A percentile compares a stretch with the other conserved stretches of the same genome.
These are phyloP conservation scores for Pyrenula massariospora DNA, from an alignment of 495 filamentous ascomycete species.

Conservation along the genomic window DNA sequence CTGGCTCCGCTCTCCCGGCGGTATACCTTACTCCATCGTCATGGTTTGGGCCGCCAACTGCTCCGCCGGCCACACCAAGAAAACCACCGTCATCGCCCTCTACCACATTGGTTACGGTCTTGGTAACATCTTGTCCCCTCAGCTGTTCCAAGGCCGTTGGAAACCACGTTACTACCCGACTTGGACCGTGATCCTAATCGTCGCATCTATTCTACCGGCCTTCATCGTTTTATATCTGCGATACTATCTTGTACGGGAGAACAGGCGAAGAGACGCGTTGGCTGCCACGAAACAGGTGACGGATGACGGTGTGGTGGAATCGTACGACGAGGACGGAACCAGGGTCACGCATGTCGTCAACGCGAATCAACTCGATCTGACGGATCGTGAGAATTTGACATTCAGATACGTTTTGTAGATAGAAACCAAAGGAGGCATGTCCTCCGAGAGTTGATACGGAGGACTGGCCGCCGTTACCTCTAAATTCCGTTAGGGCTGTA, in stretches of 20 bases:
- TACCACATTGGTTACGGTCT: constrained; percentile 27
- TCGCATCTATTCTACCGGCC: constrained; percentile 17
- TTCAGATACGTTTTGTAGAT: constrained; percentile 19
- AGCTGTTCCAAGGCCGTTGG: constrained; percentile 21
- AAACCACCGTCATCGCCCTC: constrained; percentile 20
- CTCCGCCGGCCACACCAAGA: constrained; percentile 28
- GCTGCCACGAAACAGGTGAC: constrained; percentile 9
- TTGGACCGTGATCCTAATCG: constrained; percentile 28
- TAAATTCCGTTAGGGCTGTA: too few relatives aligned
- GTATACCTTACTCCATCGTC: constrained; percentile 27
- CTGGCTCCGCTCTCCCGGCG: constrained; percentile 23
- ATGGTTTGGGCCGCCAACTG: constrained; percentile 25
- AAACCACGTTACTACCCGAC: constrained; percentile 26
- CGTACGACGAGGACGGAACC: constrained; percentile 16
- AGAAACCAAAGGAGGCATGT: too few relatives aligned
- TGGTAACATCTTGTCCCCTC: constrained; percentile 23
- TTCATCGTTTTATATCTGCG: constrained; percentile 17
- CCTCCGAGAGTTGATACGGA: too few relatives aligned
- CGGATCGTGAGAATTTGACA: constrained; percentile 27
- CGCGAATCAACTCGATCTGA: constrained; percentile 26
- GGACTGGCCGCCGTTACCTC: too few relatives aligned
- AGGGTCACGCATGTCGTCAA: constrained; percentile 20
- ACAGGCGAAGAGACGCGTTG: constrained; percentile 21
- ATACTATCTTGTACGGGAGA: constrained; percentile 16
- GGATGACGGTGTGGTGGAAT: constrained; percentile 21